These are phyloP conservation scores for Aspergillus costaricaensis DNA, from an alignment of 2,329 filamentous ascomycete species.

Conservation along the genomic window DNA sequence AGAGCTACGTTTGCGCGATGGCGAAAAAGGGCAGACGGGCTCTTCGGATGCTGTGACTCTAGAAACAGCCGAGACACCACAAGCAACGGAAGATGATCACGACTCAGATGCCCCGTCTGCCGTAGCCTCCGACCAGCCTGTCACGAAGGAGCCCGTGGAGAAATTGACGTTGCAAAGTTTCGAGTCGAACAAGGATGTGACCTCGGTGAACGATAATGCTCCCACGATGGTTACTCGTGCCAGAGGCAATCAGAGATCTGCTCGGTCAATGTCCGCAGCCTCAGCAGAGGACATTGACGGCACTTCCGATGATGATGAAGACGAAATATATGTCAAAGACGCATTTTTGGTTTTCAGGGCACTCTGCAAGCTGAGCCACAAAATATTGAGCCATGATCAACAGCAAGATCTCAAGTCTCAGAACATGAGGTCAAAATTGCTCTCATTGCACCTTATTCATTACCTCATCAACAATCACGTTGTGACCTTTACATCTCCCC, in stretches of 20 bases:
- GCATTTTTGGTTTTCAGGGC: constrained; percentile 96
- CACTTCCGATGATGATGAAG: constrained; percentile 66
- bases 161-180: constrained; percentile 70
- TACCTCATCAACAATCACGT: constrained; percentile 94
- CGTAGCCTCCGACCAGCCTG: constrained; percentile 42
- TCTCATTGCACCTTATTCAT: constrained; percentile 93
- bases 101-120: constrained; percentile 43
- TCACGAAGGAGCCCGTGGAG: constrained; percentile 56
- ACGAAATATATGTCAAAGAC: constrained; percentile 96
- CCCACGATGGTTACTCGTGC: constrained; percentile 67
- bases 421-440: constrained; percentile 94
- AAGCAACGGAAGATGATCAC: constrained; percentile 52
- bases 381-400: constrained; percentile 84
- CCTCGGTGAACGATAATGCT: constrained; percentile 65
- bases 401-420: constrained; percentile 90
- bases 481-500: constrained; percentile 82
- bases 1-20: constrained; percentile 65
- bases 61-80: constrained; percentile 41
- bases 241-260: constrained; percentile 50
- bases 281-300: constrained; percentile 43
- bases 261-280: constrained; percentile 43
- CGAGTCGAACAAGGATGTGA: constrained; percentile 68
- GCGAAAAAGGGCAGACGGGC: constrained; percentile 36
- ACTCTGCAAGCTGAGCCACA: constrained; percentile 96
- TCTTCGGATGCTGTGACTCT: constrained; percentile 41